Conservation (phyloP, 2,329 filamentous ascomycete genomes). For the Botryotinia calthae region DNA sequence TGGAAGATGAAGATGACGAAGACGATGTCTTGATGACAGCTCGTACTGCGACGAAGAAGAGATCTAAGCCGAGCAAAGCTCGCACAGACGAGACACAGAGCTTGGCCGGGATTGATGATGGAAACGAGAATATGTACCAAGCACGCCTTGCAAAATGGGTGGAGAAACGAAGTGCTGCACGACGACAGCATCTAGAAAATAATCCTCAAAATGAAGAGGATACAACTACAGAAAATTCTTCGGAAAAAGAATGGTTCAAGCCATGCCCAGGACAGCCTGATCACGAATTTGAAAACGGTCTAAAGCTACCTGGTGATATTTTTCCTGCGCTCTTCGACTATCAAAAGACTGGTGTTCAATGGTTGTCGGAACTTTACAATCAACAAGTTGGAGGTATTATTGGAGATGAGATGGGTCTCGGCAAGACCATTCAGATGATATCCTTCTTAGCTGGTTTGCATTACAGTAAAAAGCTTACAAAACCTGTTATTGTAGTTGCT, state of each 20-base stretch:
- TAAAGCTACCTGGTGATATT: constrained; percentile 87
- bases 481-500: constrained; percentile 86
- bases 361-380: constrained; percentile 88
- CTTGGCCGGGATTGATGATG: constrained; percentile 68
- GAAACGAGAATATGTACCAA: constrained; percentile 79
- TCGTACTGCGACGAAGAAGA: constrained; percentile 41
- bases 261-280: constrained; percentile 82
- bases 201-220: constrained; percentile 43
- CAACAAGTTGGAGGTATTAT: constrained; percentile 92
- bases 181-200: constrained; percentile 44
- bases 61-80: constrained; percentile 23
- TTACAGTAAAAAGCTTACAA: constrained; percentile 80
- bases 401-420: constrained; percentile 98
- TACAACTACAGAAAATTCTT: constrained; percentile 42
- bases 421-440: constrained; percentile 82
- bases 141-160: constrained; percentile 74
- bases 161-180: constrained; percentile 57
- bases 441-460: constrained; percentile 75
- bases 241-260: constrained; percentile 71
- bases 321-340: constrained; percentile 92
- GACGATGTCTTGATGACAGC: constrained; percentile 44
- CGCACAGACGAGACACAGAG: constrained; percentile 39
- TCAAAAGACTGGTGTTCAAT: constrained; percentile 94
- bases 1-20: constrained; percentile 33
- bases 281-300: constrained; percentile 66